A percentile compares a stretch with the other conserved stretches of the same genome.
Conservation (phyloP, 2,329 filamentous ascomycete species). For the Cephalotrichum gorgonifer region DNA sequence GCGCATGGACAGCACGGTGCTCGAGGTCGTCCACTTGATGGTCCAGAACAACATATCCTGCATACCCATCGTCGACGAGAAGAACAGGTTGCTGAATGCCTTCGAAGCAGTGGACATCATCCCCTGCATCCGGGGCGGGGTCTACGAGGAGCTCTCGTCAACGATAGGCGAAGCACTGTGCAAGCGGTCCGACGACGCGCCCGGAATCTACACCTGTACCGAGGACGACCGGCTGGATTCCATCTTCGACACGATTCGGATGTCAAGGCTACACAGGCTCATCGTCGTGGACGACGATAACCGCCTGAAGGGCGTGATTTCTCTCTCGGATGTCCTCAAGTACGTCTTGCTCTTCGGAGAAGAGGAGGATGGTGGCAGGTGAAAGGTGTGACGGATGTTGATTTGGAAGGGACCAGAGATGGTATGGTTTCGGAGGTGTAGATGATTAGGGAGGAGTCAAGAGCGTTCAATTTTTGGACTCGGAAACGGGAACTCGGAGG, state of each 20-base stretch:
- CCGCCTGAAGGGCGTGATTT: conserved; percentile 79
- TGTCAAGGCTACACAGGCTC: conserved; percentile 85
- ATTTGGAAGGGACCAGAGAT: not conserved
- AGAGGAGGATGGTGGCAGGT: conserved; percentile 22
- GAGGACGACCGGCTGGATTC: conserved; percentile 86
- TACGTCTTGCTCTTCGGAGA: conserved; percentile 81
- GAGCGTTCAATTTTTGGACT: too few species aligned
- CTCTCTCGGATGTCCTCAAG: conserved; percentile 90
- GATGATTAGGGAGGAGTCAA: too few species aligned
- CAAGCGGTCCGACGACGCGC: conserved; percentile 81
- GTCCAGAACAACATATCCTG: conserved; percentile 91
- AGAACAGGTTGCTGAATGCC: conserved; percentile 75
- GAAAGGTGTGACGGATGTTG: not conserved
- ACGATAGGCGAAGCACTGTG: conserved; percentile 82
- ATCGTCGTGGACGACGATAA: conserved; percentile 88
- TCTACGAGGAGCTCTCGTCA: conserved; percentile 81
- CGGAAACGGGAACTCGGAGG: too few species aligned
- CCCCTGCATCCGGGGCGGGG: conserved; percentile 83
- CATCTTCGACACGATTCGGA: conserved; percentile 93
- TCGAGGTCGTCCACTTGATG: conserved; percentile 89
- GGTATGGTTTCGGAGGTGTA: not conserved
- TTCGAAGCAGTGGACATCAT: conserved; percentile 98
- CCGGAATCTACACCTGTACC: conserved; percentile 93
- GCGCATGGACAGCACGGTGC: conserved; percentile 79
- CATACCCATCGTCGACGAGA: conserved; percentile 79